phyloP scores from a whole-genome alignment of 2,329 filamentous ascomycete species.

The Penicillium sp. region DNA sequence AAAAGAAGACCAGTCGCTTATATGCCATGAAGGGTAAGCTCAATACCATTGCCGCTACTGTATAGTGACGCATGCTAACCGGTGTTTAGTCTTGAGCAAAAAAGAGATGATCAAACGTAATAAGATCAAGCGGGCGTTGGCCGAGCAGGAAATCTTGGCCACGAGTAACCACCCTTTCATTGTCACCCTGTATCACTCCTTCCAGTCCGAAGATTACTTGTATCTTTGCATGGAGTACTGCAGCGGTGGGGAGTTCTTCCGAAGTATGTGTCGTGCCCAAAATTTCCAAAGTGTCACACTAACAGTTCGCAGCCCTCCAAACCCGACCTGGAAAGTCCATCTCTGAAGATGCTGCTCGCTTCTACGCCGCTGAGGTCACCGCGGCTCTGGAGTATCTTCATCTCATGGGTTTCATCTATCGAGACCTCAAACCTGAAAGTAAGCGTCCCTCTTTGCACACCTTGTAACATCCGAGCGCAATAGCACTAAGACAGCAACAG shows the following conservation, averaged over 20 bases:
- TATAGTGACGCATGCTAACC: slow-evolving; percentile 32
- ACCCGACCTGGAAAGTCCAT: slow-evolving; percentile 96
- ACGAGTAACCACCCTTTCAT: slow-evolving; percentile 99
- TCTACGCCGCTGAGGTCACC: slow-evolving; percentile 96
- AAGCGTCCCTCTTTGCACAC: too few relatives aligned
- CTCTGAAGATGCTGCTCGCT: slow-evolving; percentile 89
- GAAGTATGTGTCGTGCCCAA: slow-evolving; percentile 43
- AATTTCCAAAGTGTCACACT: slow-evolving; percentile 7
- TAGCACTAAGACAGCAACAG: too few relatives aligned
- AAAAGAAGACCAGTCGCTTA: slow-evolving; percentile 92
- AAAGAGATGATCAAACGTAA: slow-evolving; percentile 99
- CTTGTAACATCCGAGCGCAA: too few relatives aligned
- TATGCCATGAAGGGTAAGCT: slow-evolving; percentile 96
- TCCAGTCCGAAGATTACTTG: slow-evolving; percentile 96
- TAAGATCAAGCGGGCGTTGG: slow-evolving; percentile 97
- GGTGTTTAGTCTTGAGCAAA: slow-evolving; percentile 76
- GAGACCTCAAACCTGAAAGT: slow-evolving; percentile 96
- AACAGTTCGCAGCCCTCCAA: slow-evolving; percentile 61
- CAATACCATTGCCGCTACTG: background rate
- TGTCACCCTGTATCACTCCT: slow-evolving; percentile 96
- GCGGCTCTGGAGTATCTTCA: slow-evolving; percentile 94
- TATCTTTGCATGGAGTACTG: slow-evolving; percentile 99
- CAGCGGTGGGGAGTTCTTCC: slow-evolving; percentile 96
- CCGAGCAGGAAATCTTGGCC: slow-evolving; percentile 94
- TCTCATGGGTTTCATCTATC: slow-evolving; percentile 98